Evolutionary conservation across 2,329 filamentous ascomycete genomes (phyloP), one percentile per base, ranked within the genome.

Genomic region (Leptodontidium sp.): DNA sequence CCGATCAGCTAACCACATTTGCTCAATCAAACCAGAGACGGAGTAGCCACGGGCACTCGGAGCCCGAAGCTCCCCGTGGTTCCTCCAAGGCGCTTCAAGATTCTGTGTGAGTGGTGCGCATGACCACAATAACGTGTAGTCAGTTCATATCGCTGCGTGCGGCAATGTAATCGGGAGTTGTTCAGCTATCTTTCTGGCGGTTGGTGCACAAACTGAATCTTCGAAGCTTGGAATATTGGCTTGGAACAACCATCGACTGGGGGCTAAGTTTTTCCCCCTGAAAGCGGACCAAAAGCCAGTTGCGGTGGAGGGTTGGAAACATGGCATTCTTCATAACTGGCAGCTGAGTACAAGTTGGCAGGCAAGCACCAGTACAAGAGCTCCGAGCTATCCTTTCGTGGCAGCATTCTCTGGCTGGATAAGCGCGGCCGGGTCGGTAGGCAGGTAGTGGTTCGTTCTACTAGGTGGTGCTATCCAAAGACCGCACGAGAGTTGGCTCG

Each of bases 161-260:
- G 38, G 7, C 17, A 7, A 5, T 6, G 26, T n/a, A 26, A 55
- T 55, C 52, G 14, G 17, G 6, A 55, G 2, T 4, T 14, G 14
- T 35, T n/a, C 52, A 35, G 52, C 52, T 14, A 35, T 55, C 4
- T n/a, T 55, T 3, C 1, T 17, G 24, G 4, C 14, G 5, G 3
- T 5, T 2, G 52, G 35, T 35, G 11, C 38, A 40, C 38, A 53
- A 53, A 9, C 12, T n/a, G 52, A 35, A 55, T 17, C 24, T 8
- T 32, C 14, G 52, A n/a, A n/a, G 14, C 52, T 55, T 35, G 52
- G 29, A 55, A 55, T 55, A 55, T 55, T 35, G 52, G 52, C 52
- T 55, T 55, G 52, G 52, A 32, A 17, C 24, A 14, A 15, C 50
- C 52, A 55, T 4, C 17, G n/a, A 7, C 8, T 55, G 52, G 1